phyloP scores from a whole-genome alignment of 1,284 basidiomycete genomes.

The Fomitopsis schrenkii region DNA sequence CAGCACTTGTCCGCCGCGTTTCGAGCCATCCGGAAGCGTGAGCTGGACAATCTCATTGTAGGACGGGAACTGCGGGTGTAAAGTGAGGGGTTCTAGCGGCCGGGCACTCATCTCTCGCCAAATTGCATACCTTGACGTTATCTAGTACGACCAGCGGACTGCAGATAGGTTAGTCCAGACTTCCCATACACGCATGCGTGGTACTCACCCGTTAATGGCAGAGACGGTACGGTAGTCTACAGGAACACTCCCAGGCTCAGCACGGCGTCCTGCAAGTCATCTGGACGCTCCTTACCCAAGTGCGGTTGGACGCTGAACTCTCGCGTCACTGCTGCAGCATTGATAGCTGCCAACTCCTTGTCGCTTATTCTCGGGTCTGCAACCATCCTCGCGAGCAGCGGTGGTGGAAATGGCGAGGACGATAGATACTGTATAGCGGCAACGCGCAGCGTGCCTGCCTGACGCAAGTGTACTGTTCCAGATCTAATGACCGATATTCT shows the following conservation, averaged over 20 bases:
- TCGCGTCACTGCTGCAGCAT: slow-evolving; percentile 82
- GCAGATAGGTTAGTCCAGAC: slow-evolving; percentile 7
- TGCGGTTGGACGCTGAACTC: slow-evolving; percentile 87
- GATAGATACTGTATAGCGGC: not conserved
- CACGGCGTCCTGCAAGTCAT: not conserved
- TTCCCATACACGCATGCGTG: slow-evolving; percentile 4
- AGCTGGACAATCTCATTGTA: slow-evolving; percentile 99
- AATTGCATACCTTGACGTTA: slow-evolving; percentile 84
- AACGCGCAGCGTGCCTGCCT: not conserved
- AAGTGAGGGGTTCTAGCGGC: not conserved
- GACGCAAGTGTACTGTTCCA: not conserved
- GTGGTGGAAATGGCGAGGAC: not conserved
- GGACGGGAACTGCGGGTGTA: slow-evolving; percentile 77
- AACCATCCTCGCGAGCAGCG: slow-evolving; percentile 28
- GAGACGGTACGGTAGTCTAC: slow-evolving; percentile 94
- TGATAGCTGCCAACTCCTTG: slow-evolving; percentile 76
- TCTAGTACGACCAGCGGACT: slow-evolving; percentile 95
- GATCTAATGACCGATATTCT: slow-evolving; percentile 10
- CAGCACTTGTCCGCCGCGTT: slow-evolving; percentile 95
- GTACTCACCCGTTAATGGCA: slow-evolving; percentile 88
- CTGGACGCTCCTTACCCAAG: slow-evolving; percentile 54
- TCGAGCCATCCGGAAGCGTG: slow-evolving; percentile 93
- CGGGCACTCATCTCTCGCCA: not conserved
- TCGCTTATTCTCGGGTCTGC: slow-evolving; percentile 63
- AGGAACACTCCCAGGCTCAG: slow-evolving; percentile 11